Base-by-base conservation (phyloP, 345 rosid genomes). In the Salix udensis region DNA sequence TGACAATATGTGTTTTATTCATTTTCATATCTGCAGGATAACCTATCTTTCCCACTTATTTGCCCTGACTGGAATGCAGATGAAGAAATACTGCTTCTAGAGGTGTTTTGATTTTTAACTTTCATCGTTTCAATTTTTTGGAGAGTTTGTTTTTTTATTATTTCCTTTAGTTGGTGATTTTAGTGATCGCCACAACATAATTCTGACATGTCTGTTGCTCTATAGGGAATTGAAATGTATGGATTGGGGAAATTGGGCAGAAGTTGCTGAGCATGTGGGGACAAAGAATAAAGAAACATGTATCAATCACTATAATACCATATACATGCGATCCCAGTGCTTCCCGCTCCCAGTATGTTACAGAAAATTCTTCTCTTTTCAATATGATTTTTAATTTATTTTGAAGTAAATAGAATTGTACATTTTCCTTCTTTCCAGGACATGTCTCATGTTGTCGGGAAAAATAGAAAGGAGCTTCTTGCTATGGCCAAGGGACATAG, bases 61-160 rank as follows among this genome's bases (percentile, higher is more conserved):
- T 92, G 97, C 79, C 88, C 94, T 5, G 95, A 92, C 82, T 96
- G 99, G 99, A 93, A 91, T 88, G 97, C 98, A 23, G 98, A 96
- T 84, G 99, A 94, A 73, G 99, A 96, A 80, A 96, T 90, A 81
- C 88, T 96, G 80, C 98, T 96, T 73, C 86, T 96, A 16, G 99
- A 96, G 99, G 99, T 93, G 65, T 65, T 68, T 78, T 72, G 14
- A 12, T 3, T 36, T 67, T 76, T 72, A 7, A 31, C 58, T 61
- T 67, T 53, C 26, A 68, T 30, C 13, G 39, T 40, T 68, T 23
- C 69, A 8, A 42, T 24, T 26, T 40, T 8, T 70, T 46, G 48
- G 12, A 70, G 31, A 24, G 26, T 24, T 19, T 67, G 19, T 0
- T 30, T 19, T 68, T 42, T 40, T 40, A 40, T 40, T 40, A 7